These are phyloP conservation scores for Pisolithus albus DNA, from an alignment of 768 basidiomycete genomes.

Conservation along the genomic window DNA sequence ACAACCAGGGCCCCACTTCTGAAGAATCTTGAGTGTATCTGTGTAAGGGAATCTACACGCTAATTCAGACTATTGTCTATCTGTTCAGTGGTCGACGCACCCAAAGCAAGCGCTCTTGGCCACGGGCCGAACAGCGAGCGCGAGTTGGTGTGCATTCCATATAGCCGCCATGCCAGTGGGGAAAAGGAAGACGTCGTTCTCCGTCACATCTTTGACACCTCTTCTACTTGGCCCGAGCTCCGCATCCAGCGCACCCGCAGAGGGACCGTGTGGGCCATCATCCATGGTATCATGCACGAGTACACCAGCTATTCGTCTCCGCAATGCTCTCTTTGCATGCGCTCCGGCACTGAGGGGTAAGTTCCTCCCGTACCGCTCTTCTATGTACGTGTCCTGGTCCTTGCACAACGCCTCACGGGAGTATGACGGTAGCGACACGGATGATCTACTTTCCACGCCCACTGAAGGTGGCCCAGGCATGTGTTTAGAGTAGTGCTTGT, in stretches of 20 bases:
- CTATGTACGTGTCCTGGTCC: slow-evolving; percentile 73
- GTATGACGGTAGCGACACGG: slow-evolving; percentile 3
- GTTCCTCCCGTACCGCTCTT: slow-evolving; percentile 93
- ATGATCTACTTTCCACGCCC: slow-evolving; percentile 1
- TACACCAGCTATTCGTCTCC: slow-evolving; percentile 86
- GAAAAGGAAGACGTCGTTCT: slow-evolving; percentile 85
- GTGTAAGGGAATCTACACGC: slow-evolving; percentile 80
- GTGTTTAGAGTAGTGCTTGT: slow-evolving; percentile 51
- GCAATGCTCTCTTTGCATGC: slow-evolving; percentile 80
- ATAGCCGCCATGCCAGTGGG: slow-evolving; percentile 92
- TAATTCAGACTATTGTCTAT: too few species aligned
- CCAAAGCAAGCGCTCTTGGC: slow-evolving; percentile 93
- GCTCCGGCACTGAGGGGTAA: slow-evolving; percentile 64
- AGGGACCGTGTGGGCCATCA: slow-evolving; percentile 28
- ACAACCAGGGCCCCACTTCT: slow-evolving; percentile 96
- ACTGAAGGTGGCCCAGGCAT: slow-evolving; percentile 4
- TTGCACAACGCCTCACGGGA: slow-evolving; percentile 43
- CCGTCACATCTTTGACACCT: slow-evolving; percentile 62
- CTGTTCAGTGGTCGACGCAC: slow-evolving; percentile 40
- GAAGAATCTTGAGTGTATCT: slow-evolving; percentile 87
- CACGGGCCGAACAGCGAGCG: slow-evolving; percentile 39
- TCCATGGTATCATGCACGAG: slow-evolving; percentile 51
- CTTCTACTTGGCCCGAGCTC: slow-evolving; percentile 58
- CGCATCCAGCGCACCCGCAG: slow-evolving; percentile 40
- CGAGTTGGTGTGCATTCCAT: slow-evolving; percentile 81